phyloP scores from a whole-genome alignment of 176 grass and related monocot genomes.

The Eremochloa ophiuroides region DNA sequence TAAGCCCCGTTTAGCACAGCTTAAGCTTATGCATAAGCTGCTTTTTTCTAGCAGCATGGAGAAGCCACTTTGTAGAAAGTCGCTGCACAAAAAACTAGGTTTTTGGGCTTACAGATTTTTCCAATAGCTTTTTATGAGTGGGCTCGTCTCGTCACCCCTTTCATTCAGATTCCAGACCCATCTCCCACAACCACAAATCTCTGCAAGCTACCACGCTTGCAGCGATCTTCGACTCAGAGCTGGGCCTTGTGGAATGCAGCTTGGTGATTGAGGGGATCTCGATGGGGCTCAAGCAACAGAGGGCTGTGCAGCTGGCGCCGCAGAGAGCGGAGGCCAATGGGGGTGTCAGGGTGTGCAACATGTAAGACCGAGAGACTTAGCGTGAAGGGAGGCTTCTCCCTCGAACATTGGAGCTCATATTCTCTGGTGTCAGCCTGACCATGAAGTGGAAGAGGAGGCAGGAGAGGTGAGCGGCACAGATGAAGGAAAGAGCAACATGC shows the following conservation, averaged over 20 bases:
- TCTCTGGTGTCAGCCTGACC: neutral
- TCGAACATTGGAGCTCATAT: neutral
- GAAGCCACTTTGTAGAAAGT: neutral
- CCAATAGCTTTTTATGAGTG: neutral
- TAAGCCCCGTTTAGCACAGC: neutral
- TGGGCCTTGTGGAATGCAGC: too few relatives aligned
- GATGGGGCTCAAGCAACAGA: too few relatives aligned
- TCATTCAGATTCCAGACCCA: neutral
- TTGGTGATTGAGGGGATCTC: neutral
- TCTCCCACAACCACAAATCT: neutral
- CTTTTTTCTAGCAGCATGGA: neutral
- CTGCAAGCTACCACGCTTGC: neutral
- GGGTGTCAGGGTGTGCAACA: neutral
- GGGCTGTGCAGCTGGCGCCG: too few relatives aligned
- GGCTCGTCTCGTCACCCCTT: neutral
- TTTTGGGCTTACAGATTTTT: neutral
- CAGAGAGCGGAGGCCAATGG: neutral
- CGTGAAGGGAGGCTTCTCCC: neutral
- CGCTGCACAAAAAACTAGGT: neutral
- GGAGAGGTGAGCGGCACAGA: neutral
- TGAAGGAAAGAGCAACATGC: too few relatives aligned
- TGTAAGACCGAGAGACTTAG: neutral
- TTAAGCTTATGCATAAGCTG: neutral
- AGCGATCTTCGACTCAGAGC: too few relatives aligned
- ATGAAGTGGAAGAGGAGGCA: neutral